phyloP scores from a whole-genome alignment of 345 rosid species.

The Rhodamnia argentea region DNA sequence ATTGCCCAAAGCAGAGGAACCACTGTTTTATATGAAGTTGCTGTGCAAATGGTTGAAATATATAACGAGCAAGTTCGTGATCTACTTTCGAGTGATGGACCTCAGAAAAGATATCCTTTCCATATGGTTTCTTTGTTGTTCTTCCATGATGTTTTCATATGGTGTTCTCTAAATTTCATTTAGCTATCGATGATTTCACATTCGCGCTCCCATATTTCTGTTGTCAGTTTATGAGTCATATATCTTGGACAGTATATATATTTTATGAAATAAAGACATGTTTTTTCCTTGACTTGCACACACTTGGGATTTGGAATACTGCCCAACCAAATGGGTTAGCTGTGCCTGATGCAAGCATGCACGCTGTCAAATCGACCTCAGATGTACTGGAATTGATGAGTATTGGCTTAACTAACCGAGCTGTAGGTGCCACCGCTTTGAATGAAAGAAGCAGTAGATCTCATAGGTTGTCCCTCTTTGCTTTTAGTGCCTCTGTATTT shows the following conservation, averaged over 20 bases:
- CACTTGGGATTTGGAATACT: conserved; percentile 96
- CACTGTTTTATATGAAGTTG: conserved; percentile 74
- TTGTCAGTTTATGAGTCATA: not conserved
- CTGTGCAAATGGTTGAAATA: conserved; percentile 97
- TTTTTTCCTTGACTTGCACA: conserved; percentile 69
- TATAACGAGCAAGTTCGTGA: conserved; percentile 99
- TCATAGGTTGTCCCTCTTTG: conserved; percentile 53
- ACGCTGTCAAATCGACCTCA: conserved; percentile 59
- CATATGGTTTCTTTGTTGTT: not conserved
- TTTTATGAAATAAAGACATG: not conserved
- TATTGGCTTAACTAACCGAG: conserved; percentile 74
- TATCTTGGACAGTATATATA: not conserved
- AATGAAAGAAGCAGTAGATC: conserved; percentile 99
- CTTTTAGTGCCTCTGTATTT: not conserved
- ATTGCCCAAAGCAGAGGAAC: conserved; percentile 59
- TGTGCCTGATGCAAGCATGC: conserved; percentile 97
- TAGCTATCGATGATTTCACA: not conserved
- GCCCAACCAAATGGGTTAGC: conserved; percentile 96
- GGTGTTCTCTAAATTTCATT: not conserved
- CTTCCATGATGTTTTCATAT: not conserved
- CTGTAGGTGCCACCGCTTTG: conserved; percentile 84
- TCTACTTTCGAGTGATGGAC: conserved; percentile 55
- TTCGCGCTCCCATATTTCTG: not conserved
- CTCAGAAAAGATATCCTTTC: conserved; percentile 87
- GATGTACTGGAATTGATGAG: conserved; percentile 89